These are phyloP conservation scores for Pseudogymnoascus destructans DNA, from an alignment of 2,329 filamentous ascomycete species.

Conservation along the genomic window DNA sequence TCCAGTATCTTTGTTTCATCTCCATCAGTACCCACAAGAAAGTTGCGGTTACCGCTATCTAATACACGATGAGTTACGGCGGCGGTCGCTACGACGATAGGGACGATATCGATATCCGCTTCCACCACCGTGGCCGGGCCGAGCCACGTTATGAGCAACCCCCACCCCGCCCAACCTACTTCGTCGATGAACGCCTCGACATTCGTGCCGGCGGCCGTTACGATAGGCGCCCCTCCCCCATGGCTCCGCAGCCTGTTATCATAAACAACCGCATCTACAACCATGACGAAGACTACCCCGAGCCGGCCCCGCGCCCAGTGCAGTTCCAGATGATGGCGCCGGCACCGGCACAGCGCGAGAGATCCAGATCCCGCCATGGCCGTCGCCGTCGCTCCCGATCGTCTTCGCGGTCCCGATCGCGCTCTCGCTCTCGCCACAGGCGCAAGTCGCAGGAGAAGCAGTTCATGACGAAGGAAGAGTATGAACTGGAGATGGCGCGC, in stretches of 20 bases:
- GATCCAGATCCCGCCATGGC: slow-evolving; percentile 19
- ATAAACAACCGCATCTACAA: slow-evolving; percentile 46
- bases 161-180: slow-evolving; percentile 28
- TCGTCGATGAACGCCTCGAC: slow-evolving; percentile 32
- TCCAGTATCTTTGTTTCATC: neutral
- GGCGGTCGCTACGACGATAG: slow-evolving; percentile 38
- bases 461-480: slow-evolving; percentile 32
- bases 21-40: neutral
- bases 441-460: neutral
- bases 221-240: slow-evolving; percentile 13
- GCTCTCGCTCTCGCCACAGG: slow-evolving; percentile 24
- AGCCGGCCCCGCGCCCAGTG: neutral
- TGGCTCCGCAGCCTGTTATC: slow-evolving; percentile 33
- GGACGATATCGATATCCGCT: slow-evolving; percentile 41
- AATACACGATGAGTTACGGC: slow-evolving; percentile 3
- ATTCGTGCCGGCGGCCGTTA: slow-evolving; percentile 13
- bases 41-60: slow-evolving; percentile 1
- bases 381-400: slow-evolving; percentile 14
- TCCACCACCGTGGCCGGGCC: slow-evolving; percentile 28
- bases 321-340: neutral
- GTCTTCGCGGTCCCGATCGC: slow-evolving; percentile 25
- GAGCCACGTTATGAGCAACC: slow-evolving; percentile 9
- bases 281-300: slow-evolving; percentile 24
- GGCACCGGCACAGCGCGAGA: neutral
- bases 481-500: slow-evolving; percentile 28